Base-by-base conservation (phyloP, 164 flowering plant species). In the Macadamia tetraphylla region DNA sequence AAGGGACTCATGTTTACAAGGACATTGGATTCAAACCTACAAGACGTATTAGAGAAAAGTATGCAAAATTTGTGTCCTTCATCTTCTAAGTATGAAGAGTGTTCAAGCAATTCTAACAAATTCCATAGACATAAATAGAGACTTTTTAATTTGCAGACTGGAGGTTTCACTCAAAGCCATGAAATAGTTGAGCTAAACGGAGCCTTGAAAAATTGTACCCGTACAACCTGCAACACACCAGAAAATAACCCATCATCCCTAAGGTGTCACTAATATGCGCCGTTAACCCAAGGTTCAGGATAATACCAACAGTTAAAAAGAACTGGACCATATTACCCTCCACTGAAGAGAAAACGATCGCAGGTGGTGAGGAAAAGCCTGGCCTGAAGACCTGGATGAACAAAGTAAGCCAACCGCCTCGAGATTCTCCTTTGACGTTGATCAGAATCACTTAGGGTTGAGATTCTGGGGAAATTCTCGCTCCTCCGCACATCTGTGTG, bases 321-420 rank as follows among this genome's bases (percentile, higher is more conserved):
- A 56, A 9, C 60, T 13, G 31, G 2, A 3, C 10, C 6, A 32
- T 75, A 23, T 23, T 76, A 88, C 93, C 88, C 88, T 73, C 81
- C 87, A 52, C 71, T 62, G 83, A 87, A 86, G 60, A 90, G 68
- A 67, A 91, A 65, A 48, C 92, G 88, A 14, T 92, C 94, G 48
- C 88, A 81, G 42, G 90, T 85, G 72, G 98, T 92, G 53, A 92
- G 82, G 77, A 92, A 88, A 71, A 92, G 87, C 58, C 92, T 66
- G 67, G 96, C 61, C 67, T 90, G 96, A 0, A 90, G 65, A 13
- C 84, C 88, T 0, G 96, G 96, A 68, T 92, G 98, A 14, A 92
- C 76, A 73, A 92, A 88, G 67, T 90, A 87, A 35, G 23, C 23
- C 23, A 23, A 91, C 85, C 1, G 87, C 78, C 63, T 86, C 80